Conservation (phyloP, 495 filamentous ascomycete species). For the Aspergillus affinis region DNA sequence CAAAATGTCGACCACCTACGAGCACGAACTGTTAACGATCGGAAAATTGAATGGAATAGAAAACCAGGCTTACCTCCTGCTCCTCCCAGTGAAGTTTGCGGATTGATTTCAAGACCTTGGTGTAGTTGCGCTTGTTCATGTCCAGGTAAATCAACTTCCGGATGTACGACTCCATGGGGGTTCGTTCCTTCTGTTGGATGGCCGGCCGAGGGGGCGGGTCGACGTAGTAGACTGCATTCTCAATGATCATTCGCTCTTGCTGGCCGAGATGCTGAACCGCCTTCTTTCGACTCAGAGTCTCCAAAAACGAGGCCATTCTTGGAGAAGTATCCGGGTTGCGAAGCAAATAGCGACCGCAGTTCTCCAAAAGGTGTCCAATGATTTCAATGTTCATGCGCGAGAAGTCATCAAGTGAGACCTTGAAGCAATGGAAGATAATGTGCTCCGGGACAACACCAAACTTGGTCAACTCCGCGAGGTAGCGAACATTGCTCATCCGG, state of each 20-base stretch:
- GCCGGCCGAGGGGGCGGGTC: slow-evolving; percentile 91
- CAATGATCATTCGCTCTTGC: slow-evolving; percentile 96
- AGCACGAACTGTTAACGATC: slow-evolving; percentile 16
- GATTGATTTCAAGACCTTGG: slow-evolving; percentile 87
- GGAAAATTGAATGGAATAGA: background rate
- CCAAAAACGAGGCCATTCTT: slow-evolving; percentile 88
- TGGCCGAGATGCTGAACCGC: slow-evolving; percentile 90
- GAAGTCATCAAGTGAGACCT: slow-evolving; percentile 96
- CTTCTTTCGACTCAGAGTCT: slow-evolving; percentile 95
- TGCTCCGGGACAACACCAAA: slow-evolving; percentile 98
- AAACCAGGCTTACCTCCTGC: slow-evolving; percentile 57
- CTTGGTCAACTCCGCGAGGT: slow-evolving; percentile 95
- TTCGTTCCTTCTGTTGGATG: slow-evolving; percentile 94
- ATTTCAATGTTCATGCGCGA: slow-evolving; percentile 99
- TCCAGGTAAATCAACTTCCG: slow-evolving; percentile 89
- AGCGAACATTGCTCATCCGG: slow-evolving; percentile 90
- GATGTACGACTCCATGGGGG: slow-evolving; percentile 88
- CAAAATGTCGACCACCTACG: slow-evolving; percentile 72
- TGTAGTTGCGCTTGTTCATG: slow-evolving; percentile 90
- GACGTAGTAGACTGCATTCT: slow-evolving; percentile 98
- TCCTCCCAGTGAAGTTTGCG: slow-evolving; percentile 98
- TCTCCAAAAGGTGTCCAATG: slow-evolving; percentile 94
- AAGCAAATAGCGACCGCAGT: slow-evolving; percentile 91
- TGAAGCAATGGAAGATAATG: slow-evolving; percentile 97
- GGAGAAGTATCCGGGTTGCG: slow-evolving; percentile 93